Conservation (phyloP, 1,284 basidiomycete species). For the Austropuccinia psidii region DNA sequence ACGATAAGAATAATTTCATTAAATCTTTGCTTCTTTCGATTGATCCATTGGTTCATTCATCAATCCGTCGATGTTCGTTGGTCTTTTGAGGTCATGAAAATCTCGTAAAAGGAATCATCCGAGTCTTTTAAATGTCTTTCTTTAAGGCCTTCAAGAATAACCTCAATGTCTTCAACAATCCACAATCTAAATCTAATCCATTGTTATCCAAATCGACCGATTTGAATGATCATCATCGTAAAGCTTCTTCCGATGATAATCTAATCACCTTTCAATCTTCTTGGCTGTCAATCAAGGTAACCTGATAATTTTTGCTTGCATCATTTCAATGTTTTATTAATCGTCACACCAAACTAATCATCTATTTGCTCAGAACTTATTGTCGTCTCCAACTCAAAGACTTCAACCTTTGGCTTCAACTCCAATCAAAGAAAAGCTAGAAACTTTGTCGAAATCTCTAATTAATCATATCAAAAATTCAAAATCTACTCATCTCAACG, state of each 20-base stretch:
- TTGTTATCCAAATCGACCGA: neutral
- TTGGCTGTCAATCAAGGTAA: conserved; percentile 26
- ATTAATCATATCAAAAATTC: conserved; percentile 5
- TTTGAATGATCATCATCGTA: neutral
- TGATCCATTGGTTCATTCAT: too few species aligned
- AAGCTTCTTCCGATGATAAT: neutral
- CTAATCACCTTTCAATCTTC: conserved; percentile 24
- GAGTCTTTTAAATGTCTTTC: too few species aligned
- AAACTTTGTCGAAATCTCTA: conserved; percentile 29
- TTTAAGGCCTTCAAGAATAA: conserved; percentile 19
- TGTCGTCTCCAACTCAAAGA: conserved; percentile 25
- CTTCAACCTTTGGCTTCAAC: conserved; percentile 17
- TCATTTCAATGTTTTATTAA: neutral
- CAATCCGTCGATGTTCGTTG: too few species aligned
- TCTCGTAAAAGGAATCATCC: too few species aligned
- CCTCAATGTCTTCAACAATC: neutral
- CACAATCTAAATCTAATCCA: too few species aligned
- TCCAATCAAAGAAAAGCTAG: conserved; percentile 25
- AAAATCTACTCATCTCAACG: neutral
- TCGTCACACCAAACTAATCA: neutral
- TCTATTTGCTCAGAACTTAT: conserved; percentile 6
- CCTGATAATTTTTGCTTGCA: neutral
- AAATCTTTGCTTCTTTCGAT: too few species aligned
- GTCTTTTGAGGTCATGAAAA: too few species aligned
- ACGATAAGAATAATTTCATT: too few species aligned